A percentile compares a stretch with the other conserved stretches of the same genome.
These are phyloP conservation scores for Ophiostoma himal-ulmi DNA, from an alignment of 2,329 filamentous ascomycete species.

Conservation along the genomic window DNA sequence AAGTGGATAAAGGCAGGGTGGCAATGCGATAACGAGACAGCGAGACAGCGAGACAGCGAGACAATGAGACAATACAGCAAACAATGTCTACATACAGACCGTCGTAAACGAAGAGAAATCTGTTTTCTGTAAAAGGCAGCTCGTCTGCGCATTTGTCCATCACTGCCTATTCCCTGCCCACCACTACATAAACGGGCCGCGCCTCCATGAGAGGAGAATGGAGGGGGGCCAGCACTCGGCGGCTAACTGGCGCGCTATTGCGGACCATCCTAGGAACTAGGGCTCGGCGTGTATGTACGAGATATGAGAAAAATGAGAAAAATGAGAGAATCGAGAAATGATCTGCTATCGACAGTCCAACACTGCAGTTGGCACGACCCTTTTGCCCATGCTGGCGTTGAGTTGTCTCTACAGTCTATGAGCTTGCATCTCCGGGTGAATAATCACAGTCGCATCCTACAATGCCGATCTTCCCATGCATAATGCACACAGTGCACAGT, in stretches of 20 bases:
- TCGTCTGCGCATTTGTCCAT: not conserved
- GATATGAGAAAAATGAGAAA: not conserved
- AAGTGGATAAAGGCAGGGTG: not conserved
- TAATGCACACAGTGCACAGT: not conserved
- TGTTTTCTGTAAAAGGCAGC: not conserved
- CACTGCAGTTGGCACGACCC: not conserved
- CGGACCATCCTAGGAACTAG: not conserved
- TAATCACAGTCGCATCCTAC: not conserved
- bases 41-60: no score
- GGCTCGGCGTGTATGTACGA: not conserved
- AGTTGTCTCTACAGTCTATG: not conserved
- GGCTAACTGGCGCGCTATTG: constrained; percentile 7
- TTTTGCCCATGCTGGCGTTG: not conserved
- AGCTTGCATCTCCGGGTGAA: not conserved
- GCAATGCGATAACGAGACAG: not conserved
- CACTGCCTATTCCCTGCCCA: not conserved
- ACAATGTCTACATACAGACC: not conserved
- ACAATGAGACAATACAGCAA: no score
- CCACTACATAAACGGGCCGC: constrained; percentile 2
- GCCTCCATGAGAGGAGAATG: not conserved
- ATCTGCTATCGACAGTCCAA: not conserved
- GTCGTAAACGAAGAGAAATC: not conserved
- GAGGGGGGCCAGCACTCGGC: not conserved
- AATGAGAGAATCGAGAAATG: not conserved
- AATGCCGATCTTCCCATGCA: not conserved